Percentiles rank a stretch among this genome's conserved stretches.
Conservation (phyloP, 306 rosid genomes). For the Quercus mongolica region DNA sequence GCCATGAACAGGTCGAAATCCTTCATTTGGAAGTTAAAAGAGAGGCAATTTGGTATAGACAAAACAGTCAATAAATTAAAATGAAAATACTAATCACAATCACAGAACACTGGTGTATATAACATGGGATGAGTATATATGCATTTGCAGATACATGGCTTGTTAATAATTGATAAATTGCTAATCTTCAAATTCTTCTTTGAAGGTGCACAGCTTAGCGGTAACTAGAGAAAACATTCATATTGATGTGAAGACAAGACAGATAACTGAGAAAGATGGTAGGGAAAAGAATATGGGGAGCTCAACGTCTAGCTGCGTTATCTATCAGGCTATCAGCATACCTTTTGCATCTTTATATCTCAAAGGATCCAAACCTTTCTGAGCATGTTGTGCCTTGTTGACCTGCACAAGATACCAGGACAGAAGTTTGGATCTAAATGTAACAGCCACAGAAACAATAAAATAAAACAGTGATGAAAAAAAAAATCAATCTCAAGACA, state of each 20-base stretch:
- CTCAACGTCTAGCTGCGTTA: neutral
- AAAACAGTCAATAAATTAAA: neutral
- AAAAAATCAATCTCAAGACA: neutral
- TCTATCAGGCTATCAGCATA: constrained; percentile 26
- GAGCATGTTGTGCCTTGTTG: constrained; percentile 88
- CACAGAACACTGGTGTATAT: neutral
- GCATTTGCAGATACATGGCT: neutral
- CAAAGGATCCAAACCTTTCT: constrained; percentile 68
- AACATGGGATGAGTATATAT: neutral
- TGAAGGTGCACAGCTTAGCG: neutral
- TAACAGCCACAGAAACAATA: constrained; percentile 6
- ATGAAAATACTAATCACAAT: neutral
- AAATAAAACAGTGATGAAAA: neutral
- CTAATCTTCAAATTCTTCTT: neutral
- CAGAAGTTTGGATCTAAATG: neutral
- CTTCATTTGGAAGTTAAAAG: neutral
- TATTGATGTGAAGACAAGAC: neutral
- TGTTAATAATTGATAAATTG: neutral
- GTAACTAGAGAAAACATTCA: neutral
- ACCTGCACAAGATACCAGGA: constrained; percentile 53
- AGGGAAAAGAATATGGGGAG: neutral
- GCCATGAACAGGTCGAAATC: neutral
- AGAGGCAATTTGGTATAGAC: neutral
- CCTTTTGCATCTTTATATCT: constrained; percentile 85
- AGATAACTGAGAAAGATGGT: neutral